Percentiles rank a stretch among this genome's conserved stretches.
Conservation (phyloP, 257 asterid species). For the Forsythia viridissima region DNA sequence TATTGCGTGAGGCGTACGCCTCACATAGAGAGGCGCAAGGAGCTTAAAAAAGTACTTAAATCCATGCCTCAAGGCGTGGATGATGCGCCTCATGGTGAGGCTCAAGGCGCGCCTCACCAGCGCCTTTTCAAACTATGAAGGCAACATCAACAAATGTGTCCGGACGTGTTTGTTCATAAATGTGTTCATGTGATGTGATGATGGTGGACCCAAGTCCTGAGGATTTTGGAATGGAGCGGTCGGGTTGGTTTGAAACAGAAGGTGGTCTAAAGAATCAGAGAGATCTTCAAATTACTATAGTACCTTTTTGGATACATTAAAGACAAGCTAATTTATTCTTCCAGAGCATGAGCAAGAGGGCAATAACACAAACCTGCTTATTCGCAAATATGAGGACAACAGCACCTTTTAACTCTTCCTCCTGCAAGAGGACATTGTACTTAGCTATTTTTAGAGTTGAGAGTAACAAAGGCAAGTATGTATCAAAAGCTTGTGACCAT, state of each 20-base stretch:
- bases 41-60: too few species aligned
- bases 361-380: constrained; percentile 33
- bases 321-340: neutral
- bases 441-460: neutral
- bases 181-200: neutral
- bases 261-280: neutral
- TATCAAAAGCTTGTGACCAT: neutral
- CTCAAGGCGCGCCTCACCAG: too few species aligned
- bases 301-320: neutral
- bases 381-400: constrained; percentile 53
- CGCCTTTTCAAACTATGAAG: too few species aligned
- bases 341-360: constrained; percentile 5
- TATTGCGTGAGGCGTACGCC: too few species aligned
- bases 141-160: constrained; percentile 17
- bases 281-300: neutral
- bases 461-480: neutral
- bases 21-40: too few species aligned
- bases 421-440: constrained; percentile 9
- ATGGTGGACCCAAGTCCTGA: neutral
- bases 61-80: too few species aligned
- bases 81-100: too few species aligned
- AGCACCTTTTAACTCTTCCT: constrained; percentile 50
- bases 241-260: neutral
- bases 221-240: neutral
- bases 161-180: neutral